Conservation (phyloP, 768 basidiomycete species). For the Dacryopinax primogenitus region DNA sequence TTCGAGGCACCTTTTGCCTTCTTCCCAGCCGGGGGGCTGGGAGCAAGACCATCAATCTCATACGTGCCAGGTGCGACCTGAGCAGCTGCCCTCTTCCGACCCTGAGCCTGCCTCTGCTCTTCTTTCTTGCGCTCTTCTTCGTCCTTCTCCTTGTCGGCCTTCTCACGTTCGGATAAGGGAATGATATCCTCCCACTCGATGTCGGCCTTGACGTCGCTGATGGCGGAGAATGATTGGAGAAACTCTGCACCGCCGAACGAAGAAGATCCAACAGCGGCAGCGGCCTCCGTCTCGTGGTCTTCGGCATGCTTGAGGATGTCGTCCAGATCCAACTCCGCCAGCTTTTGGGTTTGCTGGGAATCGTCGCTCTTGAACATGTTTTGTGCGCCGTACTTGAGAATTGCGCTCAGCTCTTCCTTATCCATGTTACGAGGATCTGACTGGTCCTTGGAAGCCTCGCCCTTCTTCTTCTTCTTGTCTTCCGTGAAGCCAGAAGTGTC, state of each 20-base stretch:
- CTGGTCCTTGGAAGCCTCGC: constrained; percentile 38
- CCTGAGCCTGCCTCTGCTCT: constrained; percentile 11
- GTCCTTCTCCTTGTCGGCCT: constrained; percentile 69
- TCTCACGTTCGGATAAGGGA: constrained; percentile 78
- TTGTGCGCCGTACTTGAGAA: constrained; percentile 96
- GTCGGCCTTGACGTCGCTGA: constrained; percentile 97
- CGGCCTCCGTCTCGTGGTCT: constrained; percentile 85
- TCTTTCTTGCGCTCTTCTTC: constrained; percentile 35
- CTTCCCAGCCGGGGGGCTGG: constrained; percentile 57
- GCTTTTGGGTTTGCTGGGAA: constrained; percentile 78
- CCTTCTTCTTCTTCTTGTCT: constrained; percentile 30
- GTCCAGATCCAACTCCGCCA: constrained; percentile 98
- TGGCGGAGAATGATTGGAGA: constrained; percentile 85
- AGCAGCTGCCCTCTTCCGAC: constrained; percentile 33
- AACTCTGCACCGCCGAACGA: constrained; percentile 98
- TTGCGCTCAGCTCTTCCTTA: constrained; percentile 93
- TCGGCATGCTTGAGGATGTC: constrained; percentile 95
- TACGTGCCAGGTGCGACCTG: constrained; percentile 65
- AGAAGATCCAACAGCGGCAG: constrained; percentile 58
- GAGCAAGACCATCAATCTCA: constrained; percentile 58
- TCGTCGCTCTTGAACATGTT: constrained; percentile 99
- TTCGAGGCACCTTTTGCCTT: constrained; percentile 17
- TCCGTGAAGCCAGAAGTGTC: constrained; percentile 88
- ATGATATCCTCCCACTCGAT: constrained; percentile 99
- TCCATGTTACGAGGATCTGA: constrained; percentile 72